Evolutionary conservation across 371 early-diverging fungal genomes (phyloP).

Genomic region (Amoeboradix gromovi): DNA sequence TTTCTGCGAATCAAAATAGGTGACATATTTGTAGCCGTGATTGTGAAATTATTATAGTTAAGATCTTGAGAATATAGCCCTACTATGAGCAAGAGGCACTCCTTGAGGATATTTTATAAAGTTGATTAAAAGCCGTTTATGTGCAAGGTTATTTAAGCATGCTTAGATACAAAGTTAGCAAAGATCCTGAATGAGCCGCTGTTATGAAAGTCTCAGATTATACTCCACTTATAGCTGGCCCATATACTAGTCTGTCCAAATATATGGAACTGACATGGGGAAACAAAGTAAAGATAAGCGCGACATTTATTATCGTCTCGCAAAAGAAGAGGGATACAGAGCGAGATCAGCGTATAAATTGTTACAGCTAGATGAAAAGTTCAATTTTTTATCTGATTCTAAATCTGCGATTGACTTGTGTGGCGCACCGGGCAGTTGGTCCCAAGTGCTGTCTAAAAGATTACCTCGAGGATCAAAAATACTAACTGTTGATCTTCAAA

Average conservation of each 20-base stretch:
- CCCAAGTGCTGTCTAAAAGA: constrained; percentile 65
- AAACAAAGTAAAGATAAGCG: constrained; percentile 70
- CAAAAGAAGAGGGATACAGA: constrained; percentile 48
- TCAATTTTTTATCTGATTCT: constrained; percentile 43
- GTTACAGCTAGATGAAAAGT: constrained; percentile 74
- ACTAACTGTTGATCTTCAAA: constrained; percentile 91
- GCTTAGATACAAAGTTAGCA: too few species aligned
- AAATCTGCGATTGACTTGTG: constrained; percentile 84
- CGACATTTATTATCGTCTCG: constrained; percentile 84
- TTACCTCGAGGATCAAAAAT: constrained; percentile 29
- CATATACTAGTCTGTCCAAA: background rate
- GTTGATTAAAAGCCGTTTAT: too few species aligned
- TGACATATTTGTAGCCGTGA: too few species aligned
- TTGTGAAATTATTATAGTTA: too few species aligned
- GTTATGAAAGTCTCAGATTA: too few species aligned
- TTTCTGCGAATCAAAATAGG: too few species aligned
- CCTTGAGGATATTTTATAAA: too few species aligned
- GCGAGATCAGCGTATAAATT: constrained; percentile 95
- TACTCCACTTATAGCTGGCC: too few species aligned
- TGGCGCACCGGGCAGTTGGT: constrained; percentile 98
- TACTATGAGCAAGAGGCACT: too few species aligned
- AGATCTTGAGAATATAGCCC: too few species aligned
- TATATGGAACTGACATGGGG: constrained; percentile 31
- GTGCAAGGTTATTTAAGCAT: too few species aligned
- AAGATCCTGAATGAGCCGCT: too few species aligned